phyloP scores from a whole-genome alignment of 345 rosid species.

The Eucalyptus cloeziana region DNA sequence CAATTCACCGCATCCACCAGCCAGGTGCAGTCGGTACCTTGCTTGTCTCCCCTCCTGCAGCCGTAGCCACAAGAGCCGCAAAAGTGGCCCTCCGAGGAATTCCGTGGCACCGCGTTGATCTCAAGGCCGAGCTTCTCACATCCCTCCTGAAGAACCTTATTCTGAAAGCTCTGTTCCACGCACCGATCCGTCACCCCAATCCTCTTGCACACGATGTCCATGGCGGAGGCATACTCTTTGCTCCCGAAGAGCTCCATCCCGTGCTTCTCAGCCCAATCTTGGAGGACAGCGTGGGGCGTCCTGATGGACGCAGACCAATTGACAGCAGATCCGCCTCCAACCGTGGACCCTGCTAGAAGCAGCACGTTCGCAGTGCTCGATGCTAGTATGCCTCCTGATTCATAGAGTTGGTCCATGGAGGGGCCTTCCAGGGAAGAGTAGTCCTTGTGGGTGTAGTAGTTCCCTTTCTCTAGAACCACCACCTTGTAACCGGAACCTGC shows the following conservation, averaged over 20 bases:
- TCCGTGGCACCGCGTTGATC: constrained; percentile 37
- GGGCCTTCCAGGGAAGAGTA: constrained; percentile 64
- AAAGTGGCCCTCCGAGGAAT: constrained; percentile 66
- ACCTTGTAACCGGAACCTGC: constrained; percentile 67
- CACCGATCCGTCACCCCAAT: constrained; percentile 64
- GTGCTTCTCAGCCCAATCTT: constrained; percentile 55
- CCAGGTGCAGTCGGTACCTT: constrained; percentile 78
- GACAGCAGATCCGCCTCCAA: constrained; percentile 87
- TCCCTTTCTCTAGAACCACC: constrained; percentile 73
- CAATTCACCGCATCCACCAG: constrained; percentile 61
- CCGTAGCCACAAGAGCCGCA: constrained; percentile 88
- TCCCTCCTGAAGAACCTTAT: constrained; percentile 64
- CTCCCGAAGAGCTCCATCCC: constrained; percentile 33
- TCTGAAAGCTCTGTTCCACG: constrained; percentile 52
- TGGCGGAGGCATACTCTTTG: constrained; percentile 39
- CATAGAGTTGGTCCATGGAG: constrained; percentile 36
- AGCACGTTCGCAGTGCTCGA: constrained; percentile 15
- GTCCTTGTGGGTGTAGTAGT: constrained; percentile 39
- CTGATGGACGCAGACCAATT: constrained; percentile 88
- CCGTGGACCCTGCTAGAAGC: constrained; percentile 62
- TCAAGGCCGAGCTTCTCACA: constrained; percentile 58
- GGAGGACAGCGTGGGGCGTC: constrained; percentile 53
- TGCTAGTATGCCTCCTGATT: constrained; percentile 52
- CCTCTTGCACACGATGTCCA: constrained; percentile 61
- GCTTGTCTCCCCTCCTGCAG: constrained; percentile 72